Evolutionary conservation across 768 basidiomycete species (phyloP).

Genomic region (Myochromella boudieri): DNA sequence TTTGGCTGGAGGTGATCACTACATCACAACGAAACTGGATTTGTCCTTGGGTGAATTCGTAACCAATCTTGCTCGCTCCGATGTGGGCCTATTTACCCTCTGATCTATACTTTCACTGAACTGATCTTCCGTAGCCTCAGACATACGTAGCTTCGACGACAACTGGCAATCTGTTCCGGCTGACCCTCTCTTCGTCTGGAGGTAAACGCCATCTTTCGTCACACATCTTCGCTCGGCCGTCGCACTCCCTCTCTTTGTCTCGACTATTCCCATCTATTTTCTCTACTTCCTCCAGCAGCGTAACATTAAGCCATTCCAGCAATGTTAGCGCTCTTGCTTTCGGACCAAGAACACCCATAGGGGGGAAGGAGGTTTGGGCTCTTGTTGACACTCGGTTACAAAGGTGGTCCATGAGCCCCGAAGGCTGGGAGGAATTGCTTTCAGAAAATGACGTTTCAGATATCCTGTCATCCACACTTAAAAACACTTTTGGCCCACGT

Average conservation of each 20-base stretch:
- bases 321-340: constrained; percentile 67
- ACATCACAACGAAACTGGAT: constrained; percentile 46
- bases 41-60: constrained; percentile 57
- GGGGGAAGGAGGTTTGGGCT: constrained; percentile 63
- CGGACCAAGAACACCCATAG: constrained; percentile 38
- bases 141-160: constrained; percentile 72
- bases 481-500: constrained; percentile 35
- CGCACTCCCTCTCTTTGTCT: constrained; percentile 41
- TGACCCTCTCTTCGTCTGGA: constrained; percentile 63
- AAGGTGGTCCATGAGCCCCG: constrained; percentile 65
- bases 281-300: constrained; percentile 36
- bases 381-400: constrained; percentile 68
- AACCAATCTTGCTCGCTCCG: constrained; percentile 64
- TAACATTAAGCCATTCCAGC: constrained; percentile 45
- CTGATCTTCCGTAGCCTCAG: constrained; percentile 44
- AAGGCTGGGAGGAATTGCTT: constrained; percentile 69
- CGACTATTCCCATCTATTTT: constrained; percentile 43
- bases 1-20: constrained; percentile 76
- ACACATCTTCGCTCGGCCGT: constrained; percentile 60
- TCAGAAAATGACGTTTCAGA: constrained; percentile 56
- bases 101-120: constrained; percentile 2
- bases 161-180: constrained; percentile 61
- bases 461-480: constrained; percentile 47
- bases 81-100: constrained; percentile 42
- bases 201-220: constrained; percentile 63